Base-by-base conservation (phyloP, 2,329 filamentous ascomycete species). In the Aspergillus pseudonomiae region DNA sequence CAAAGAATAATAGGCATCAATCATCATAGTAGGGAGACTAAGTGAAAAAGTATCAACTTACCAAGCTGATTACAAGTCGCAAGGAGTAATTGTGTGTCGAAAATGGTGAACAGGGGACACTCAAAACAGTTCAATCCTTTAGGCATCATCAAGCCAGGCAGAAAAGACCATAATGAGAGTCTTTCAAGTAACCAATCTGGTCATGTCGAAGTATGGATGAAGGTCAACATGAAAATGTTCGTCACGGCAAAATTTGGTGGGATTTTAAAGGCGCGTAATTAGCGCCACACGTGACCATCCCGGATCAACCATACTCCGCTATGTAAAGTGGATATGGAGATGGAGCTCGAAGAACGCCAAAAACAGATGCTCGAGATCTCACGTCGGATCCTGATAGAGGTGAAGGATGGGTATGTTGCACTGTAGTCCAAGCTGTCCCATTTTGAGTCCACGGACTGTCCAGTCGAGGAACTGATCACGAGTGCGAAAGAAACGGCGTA, bases 1-100 rank as follows among this genome's bases (percentile, higher is more conserved):
- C 74, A 77, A 74, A 75, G 69, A 71, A 66, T 30, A 68, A 67
- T 56, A 72, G 67, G 73, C 74, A 77, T 72, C 71, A 71, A 74
- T 74, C 73, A 76, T 76, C 73, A 75, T 71, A 34, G 45, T 54
- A 63, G 41, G 32, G 26, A 54, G 24, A 10, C 54, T 34, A 41
- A 55, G 46, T 54, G 34, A 7, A 21, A 32, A 41, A 19, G 4
- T 48, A 28, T 1, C 46, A 63, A 63, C 65, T 66, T 64, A 67
- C 63, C 57, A 34, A 57, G 21, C 3, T 36, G 10, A 3, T 10
- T 36, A n/a, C 7, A 36, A 28, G 1, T 30, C 34, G 6, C 19
- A 41, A 28, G 4, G 19, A 16, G 6, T 0, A 9, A 4, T 28
- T 19, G 6, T 28, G 26, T 36, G 39, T 21, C n/a, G 7, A 24